Evolutionary conservation across 140 eudicot genomes (phyloP), one percentile per base, ranked within the genome.

Genomic region (Bidens hawaiensis): DNA sequence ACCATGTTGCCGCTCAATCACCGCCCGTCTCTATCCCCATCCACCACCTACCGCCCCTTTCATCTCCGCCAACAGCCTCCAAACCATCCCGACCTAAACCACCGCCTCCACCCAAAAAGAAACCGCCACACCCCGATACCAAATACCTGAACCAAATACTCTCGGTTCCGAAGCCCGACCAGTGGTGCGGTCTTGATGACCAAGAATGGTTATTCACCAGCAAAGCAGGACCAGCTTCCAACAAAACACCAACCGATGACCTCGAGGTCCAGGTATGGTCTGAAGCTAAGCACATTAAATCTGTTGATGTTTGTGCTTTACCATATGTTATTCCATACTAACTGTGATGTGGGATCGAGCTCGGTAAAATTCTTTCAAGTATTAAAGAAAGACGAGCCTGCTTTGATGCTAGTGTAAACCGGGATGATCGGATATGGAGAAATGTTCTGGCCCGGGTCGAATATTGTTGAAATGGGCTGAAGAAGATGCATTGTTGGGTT

Each of bases 241-340:
- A 63, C 47, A 79, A 73, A 47, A 49, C 71, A 4, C 34, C 70
- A 19, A 24, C 33, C 47, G 68, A 72, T 47, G 83, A 68, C 53
- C 65, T 9, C 42, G 62, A 46, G 47, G 90, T 83, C 24, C 75
- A 46, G 64, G 90, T 83, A 56, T 86, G 95, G 90, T 75, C 95
- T 46, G 90, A 86, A 78, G 87, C 87, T 75, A 67, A 80, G 76
- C 82, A 70, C 51, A 77, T 86, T 60, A 90, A 77, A 52, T 75
- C 83, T 12, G 87, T 71, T 50, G 90, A 86, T 70, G 43, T 83
- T 68, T 83, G 58, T 73, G 95, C 90, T 48, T 67, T 86, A 75
- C 95, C 94, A 23, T 86, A 86, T 69, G 90, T 86, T 54, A 76
- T 86, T 62, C 95, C 95, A 57, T 83, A 83, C 89, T 86, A 80